Percentiles rank a stretch among this genome's conserved stretches.
These are phyloP conservation scores for Fusarium illudens DNA, from an alignment of 2,329 filamentous ascomycete species.

Conservation along the genomic window DNA sequence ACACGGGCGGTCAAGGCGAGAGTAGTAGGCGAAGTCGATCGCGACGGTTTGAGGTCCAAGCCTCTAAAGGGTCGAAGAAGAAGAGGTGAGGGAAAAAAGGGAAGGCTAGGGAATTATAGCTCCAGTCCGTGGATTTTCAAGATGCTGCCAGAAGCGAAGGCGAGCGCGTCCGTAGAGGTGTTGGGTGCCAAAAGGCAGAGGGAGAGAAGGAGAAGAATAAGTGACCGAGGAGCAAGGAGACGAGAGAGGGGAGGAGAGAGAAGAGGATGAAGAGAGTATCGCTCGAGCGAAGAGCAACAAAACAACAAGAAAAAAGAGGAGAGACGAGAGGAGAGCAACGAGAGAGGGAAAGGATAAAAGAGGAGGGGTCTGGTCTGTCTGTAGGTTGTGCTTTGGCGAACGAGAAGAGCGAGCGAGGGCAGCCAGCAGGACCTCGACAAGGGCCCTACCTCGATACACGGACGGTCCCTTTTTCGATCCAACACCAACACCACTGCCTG, in stretches of 20 bases:
- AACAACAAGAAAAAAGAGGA: neutral
- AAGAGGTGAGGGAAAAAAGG: conserved; percentile 14
- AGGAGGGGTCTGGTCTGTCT: conserved; percentile 31
- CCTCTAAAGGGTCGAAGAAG: neutral
- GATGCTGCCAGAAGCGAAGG: neutral
- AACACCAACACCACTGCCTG: conserved; percentile 29
- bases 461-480: conserved; percentile 36
- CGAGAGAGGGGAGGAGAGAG: neutral
- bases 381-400: conserved; percentile 15
- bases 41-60: neutral
- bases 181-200: conserved; percentile 2
- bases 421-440: conserved; percentile 31
- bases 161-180: conserved; percentile 1
- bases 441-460: conserved; percentile 31
- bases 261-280: conserved; percentile 2
- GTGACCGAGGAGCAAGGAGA: conserved; percentile 1
- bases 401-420: conserved; percentile 9
- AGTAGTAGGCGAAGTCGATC: neutral
- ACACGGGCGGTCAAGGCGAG: neutral
- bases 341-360: conserved; percentile 3
- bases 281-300: neutral
- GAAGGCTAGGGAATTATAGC: conserved; percentile 7
- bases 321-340: conserved; percentile 8
- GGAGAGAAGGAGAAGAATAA: conserved; percentile 18
- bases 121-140: neutral